These are phyloP conservation scores for Amphicarpaea edgeworthii DNA, from an alignment of 306 rosid genomes.

Conservation along the genomic window DNA sequence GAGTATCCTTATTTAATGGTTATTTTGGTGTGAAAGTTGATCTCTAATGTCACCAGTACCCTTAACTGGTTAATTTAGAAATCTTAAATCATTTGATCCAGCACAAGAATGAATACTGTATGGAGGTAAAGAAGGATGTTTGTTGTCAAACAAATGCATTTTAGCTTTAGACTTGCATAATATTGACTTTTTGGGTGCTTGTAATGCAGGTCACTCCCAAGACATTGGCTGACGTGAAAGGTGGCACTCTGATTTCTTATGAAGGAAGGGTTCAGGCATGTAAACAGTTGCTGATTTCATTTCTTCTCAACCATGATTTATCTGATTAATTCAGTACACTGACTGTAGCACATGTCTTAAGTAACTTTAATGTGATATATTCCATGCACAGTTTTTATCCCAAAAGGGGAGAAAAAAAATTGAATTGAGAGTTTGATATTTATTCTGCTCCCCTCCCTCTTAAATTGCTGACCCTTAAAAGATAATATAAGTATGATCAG, in stretches of 20 bases:
- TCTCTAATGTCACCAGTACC: slow-evolving; percentile 45
- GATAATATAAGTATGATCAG: slow-evolving; percentile 1
- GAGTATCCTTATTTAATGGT: slow-evolving; percentile 75
- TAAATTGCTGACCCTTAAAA: slow-evolving; percentile 17
- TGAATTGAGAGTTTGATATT: background rate
- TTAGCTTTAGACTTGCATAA: slow-evolving; percentile 32
- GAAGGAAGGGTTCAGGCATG: slow-evolving; percentile 67
- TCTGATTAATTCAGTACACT: slow-evolving; percentile 7
- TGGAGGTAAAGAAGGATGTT: slow-evolving; percentile 73
- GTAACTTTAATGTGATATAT: slow-evolving; percentile 16
- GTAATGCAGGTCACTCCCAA: slow-evolving; percentile 52
- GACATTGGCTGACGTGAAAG: slow-evolving; percentile 98
- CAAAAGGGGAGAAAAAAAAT: background rate
- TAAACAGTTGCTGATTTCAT: slow-evolving; percentile 32
- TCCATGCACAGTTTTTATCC: background rate
- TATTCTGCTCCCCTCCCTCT: background rate
- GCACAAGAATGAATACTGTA: slow-evolving; percentile 89
- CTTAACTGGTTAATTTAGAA: slow-evolving; percentile 72
- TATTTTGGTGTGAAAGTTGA: slow-evolving; percentile 27
- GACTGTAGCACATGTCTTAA: slow-evolving; percentile 7
- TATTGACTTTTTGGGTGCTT: slow-evolving; percentile 17
- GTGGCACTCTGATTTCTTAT: slow-evolving; percentile 95
- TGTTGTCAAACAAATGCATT: slow-evolving; percentile 12
- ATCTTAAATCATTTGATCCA: slow-evolving; percentile 55
- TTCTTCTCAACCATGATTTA: slow-evolving; percentile 20